phyloP scores from a whole-genome alignment of 116 monocot species.

The Dioscorea cayenensis region DNA sequence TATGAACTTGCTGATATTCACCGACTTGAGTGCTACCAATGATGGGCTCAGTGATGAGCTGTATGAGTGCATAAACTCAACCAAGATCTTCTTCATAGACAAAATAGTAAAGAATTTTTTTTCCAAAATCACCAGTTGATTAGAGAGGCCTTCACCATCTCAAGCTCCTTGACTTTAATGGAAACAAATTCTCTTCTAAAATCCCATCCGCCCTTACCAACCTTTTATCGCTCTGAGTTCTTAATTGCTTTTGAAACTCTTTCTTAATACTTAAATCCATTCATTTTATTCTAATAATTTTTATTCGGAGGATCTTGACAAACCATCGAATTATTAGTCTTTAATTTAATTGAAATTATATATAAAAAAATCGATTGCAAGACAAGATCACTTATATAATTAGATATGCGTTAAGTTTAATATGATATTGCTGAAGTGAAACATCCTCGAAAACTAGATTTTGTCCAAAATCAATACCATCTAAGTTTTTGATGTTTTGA shows the following conservation, averaged over 20 bases:
- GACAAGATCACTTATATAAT: conserved; percentile 35
- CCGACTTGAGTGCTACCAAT: too few species aligned
- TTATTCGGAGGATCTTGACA: conserved; percentile 17
- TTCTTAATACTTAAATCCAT: conserved; percentile 14
- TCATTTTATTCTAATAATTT: conserved; percentile 36
- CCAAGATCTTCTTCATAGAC: too few species aligned
- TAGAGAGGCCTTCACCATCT: conserved; percentile 5
- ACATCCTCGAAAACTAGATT: conserved; percentile 38
- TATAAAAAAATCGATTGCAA: conserved; percentile 24
- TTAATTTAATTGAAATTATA: conserved; percentile 30
- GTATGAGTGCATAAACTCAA: too few species aligned
- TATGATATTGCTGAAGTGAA: conserved; percentile 27
- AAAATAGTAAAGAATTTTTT: too few species aligned
- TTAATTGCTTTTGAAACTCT: conserved; percentile 37
- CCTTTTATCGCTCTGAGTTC: conserved; percentile 16
- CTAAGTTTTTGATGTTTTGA: conserved; percentile 37
- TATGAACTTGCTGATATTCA: too few species aligned
- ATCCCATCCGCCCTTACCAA: conserved; percentile 12
- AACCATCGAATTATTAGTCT: conserved; percentile 1
- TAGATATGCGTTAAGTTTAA: conserved; percentile 29
- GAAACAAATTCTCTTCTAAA: conserved; percentile 34
- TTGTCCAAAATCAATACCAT: conserved; percentile 29
- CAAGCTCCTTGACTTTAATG: conserved; percentile 22
- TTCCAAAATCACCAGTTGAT: not conserved
- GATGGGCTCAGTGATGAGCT: too few species aligned